phyloP scores from a whole-genome alignment of 1,284 basidiomycete species.

The Austroboletus novae-zelandiae region DNA sequence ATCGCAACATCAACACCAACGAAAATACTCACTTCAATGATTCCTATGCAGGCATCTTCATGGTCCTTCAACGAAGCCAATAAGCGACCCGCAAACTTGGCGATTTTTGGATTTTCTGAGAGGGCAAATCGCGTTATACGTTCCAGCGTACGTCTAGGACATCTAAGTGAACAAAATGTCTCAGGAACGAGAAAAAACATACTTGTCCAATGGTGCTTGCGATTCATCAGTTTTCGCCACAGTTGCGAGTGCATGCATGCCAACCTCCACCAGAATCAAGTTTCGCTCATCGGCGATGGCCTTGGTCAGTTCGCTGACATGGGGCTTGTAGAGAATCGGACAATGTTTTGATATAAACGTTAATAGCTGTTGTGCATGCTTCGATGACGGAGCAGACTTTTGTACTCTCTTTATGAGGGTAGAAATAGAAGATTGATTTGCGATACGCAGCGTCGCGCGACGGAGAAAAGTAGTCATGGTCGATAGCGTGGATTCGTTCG shows the following conservation, averaged over 20 bases:
- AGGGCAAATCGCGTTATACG: conserved; percentile 61
- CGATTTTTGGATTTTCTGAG: conserved; percentile 63
- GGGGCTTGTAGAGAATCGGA: conserved; percentile 71
- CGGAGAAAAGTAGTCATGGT: conserved; percentile 80
- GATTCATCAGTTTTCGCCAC: conserved; percentile 59
- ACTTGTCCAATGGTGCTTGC: conserved; percentile 67
- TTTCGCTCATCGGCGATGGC: conserved; percentile 68
- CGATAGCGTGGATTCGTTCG: conserved; percentile 54
- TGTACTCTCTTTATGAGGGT: conserved; percentile 71
- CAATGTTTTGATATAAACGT: conserved; percentile 75
- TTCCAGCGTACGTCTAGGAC: conserved; percentile 61
- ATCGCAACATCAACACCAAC: neutral
- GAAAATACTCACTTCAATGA: conserved; percentile 60
- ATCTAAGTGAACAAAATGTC: conserved; percentile 1
- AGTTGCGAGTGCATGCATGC: conserved; percentile 73
- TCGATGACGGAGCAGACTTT: conserved; percentile 41
- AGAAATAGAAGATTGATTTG: conserved; percentile 86
- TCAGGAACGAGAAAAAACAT: conserved; percentile 23
- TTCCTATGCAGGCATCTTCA: conserved; percentile 47
- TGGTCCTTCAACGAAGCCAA: conserved; percentile 60
- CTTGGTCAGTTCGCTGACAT: conserved; percentile 74
- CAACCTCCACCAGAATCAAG: conserved; percentile 59
- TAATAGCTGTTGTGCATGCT: conserved; percentile 51
- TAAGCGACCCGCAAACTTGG: conserved; percentile 87
- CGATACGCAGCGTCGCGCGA: conserved; percentile 66